Base-by-base conservation (phyloP, 768 basidiomycete species). In the Wakefieldia striispora region DNA sequence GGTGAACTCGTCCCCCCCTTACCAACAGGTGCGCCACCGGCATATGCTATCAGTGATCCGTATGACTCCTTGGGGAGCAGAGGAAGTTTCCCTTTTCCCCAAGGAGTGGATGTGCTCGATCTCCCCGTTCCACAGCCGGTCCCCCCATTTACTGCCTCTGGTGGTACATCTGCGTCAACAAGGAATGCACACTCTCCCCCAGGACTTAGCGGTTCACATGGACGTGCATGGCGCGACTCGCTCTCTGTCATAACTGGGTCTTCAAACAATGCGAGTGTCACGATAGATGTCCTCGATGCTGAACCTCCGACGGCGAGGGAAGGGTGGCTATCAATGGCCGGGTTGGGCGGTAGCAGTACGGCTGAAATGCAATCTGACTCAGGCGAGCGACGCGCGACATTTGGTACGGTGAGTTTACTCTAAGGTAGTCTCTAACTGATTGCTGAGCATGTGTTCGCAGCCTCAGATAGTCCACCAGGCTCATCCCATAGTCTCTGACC, bases 221-320 rank as follows among this genome's bases (percentile, higher is more conserved):
- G 61, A n/a, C 51, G 52, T 26, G 56, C 56, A 16, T 74, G 68
- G 72, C 68, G 68, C 27, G 67, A 67, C 42, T 74, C 66, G 54
- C 64, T 56, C 45, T 61, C 50, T 45, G 65, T 59, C n/a, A 61
- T 67, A 34, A 64, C 65, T 17, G 67, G 69, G 33, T 65, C 66
- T 24, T 64, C 57, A 14, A 56, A 66, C 34, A 67, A 54, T 2
- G 69, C 60, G 7, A 57, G 64, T 13, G 20, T 82, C 46, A 67
- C 74, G 3, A 75, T 82, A 17, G 84, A 88, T 59, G 61, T 86
- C 6, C 68, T 87, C 14, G 88, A 90, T 52, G 83, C 87, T 29
- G 82, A 75, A 20, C 87, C 88, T 8, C 87, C 88, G 3, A 61
- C 62, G 47, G 81, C 86, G 21, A 75, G 74, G 17, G 79, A 77